phyloP scores from a whole-genome alignment of 2,329 filamentous ascomycete genomes.

The Pyrenophora seminiperda region DNA sequence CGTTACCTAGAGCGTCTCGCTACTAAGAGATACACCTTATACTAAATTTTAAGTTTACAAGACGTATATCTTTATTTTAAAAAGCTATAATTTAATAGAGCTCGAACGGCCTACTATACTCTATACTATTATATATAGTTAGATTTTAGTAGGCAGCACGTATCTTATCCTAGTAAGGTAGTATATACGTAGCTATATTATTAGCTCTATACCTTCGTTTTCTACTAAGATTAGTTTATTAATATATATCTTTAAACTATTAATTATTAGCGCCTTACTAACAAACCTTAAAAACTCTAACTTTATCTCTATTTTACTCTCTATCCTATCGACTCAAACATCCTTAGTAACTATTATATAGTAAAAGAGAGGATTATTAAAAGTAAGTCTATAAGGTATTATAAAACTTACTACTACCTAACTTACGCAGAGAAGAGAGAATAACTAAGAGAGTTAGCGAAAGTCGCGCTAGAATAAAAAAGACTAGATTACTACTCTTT shows the following conservation, averaged over 20 bases:
- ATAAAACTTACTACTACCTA: conserved; percentile 3
- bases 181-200: too few relatives aligned
- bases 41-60: too few relatives aligned
- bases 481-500: conserved; percentile 11
- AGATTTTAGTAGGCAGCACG: too few relatives aligned
- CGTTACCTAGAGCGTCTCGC: neutral
- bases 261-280: neutral
- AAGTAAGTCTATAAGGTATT: neutral
- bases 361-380: neutral
- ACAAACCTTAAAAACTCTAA: neutral
- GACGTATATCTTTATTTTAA: too few relatives aligned
- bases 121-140: too few relatives aligned
- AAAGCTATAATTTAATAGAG: too few relatives aligned
- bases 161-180: too few relatives aligned
- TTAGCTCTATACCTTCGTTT: neutral
- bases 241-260: neutral
- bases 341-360: neutral
- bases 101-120: too few relatives aligned
- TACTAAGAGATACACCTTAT: conserved; percentile 1
- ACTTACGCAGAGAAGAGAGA: conserved; percentile 9
- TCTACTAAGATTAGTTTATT: neutral
- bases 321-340: neutral
- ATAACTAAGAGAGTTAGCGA: conserved; percentile 11
- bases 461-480: conserved; percentile 10
- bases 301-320: conserved; percentile 3